phyloP scores from a whole-genome alignment of 2,329 filamentous ascomycete species.

The Ophiostoma novo-ulmi region DNA sequence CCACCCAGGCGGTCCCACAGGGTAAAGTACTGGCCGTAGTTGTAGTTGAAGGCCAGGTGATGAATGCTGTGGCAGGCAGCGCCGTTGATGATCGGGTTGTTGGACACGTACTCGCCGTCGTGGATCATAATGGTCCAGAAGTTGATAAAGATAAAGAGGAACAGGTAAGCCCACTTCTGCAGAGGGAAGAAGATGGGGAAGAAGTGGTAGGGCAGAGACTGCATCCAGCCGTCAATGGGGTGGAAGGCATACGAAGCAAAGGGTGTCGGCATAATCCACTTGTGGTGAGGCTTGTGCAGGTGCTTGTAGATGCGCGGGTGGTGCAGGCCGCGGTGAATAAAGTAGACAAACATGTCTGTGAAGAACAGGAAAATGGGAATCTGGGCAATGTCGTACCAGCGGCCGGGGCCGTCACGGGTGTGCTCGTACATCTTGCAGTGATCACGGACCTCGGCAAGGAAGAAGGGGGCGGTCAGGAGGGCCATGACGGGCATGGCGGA shows the following conservation, averaged over 20 bases:
- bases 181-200: conserved; percentile 91
- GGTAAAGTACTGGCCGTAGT: conserved; percentile 92
- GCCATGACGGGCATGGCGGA: conserved; percentile 76
- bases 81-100: conserved; percentile 88
- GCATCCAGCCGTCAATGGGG: conserved; percentile 82
- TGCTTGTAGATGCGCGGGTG: conserved; percentile 76
- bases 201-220: conserved; percentile 86
- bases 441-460: conserved; percentile 77
- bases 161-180: conserved; percentile 82
- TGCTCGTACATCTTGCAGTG: conserved; percentile 83
- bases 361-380: conserved; percentile 86
- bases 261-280: conserved; percentile 98
- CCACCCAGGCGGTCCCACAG: conserved; percentile 84
- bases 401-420: conserved; percentile 67
- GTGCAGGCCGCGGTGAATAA: conserved; percentile 82
- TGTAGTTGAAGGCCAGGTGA: conserved; percentile 82
- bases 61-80: conserved; percentile 92
- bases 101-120: conserved; percentile 88
- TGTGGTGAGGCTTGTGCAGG: conserved; percentile 96
- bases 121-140: conserved; percentile 96
- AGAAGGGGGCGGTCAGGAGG: conserved; percentile 72
- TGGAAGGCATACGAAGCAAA: conserved; percentile 93
- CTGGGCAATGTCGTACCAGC: conserved; percentile 73
- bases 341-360: conserved; percentile 87
- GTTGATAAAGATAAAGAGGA: conserved; percentile 87